Evolutionary conservation across 2,329 filamentous ascomycete genomes (phyloP).

Genomic region (Penicillium sp.): DNA sequence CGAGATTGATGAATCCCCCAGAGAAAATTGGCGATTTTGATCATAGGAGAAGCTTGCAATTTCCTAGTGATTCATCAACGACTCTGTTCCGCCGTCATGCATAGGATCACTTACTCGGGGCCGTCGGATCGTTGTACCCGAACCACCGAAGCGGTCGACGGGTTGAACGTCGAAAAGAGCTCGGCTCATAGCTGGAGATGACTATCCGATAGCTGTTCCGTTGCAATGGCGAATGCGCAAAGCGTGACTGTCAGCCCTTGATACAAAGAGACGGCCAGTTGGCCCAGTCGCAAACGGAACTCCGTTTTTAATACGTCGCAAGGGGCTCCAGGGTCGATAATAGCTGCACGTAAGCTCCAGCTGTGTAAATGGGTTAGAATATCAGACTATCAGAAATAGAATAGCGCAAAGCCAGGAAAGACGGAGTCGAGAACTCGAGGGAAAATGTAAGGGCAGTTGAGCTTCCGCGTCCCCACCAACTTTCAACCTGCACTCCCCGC

Average conservation of each 20-base stretch:
- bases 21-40: slow-evolving; percentile 70
- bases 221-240: neutral
- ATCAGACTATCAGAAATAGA: neutral
- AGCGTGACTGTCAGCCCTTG: neutral
- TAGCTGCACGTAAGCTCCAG: neutral
- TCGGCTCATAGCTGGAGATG: slow-evolving; percentile 30
- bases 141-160: slow-evolving; percentile 65
- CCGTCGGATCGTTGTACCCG: slow-evolving; percentile 68
- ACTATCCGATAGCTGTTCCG: neutral
- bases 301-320: neutral
- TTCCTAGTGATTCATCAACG: slow-evolving; percentile 56
- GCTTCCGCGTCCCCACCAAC: slow-evolving; percentile 20
- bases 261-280: slow-evolving; percentile 2
- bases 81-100: neutral
- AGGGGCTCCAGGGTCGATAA: neutral
- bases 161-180: slow-evolving; percentile 65
- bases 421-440: neutral
- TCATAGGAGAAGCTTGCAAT: slow-evolving; percentile 94
- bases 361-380: neutral
- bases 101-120: slow-evolving; percentile 59
- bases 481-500: slow-evolving; percentile 16
- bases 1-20: slow-evolving; percentile 74
- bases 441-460: slow-evolving; percentile 3
- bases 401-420: neutral
- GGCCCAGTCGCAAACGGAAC: neutral